Conservation (phyloP, 1,139 yeast genomes). For the Suhomyces bolitotheri region DNA sequence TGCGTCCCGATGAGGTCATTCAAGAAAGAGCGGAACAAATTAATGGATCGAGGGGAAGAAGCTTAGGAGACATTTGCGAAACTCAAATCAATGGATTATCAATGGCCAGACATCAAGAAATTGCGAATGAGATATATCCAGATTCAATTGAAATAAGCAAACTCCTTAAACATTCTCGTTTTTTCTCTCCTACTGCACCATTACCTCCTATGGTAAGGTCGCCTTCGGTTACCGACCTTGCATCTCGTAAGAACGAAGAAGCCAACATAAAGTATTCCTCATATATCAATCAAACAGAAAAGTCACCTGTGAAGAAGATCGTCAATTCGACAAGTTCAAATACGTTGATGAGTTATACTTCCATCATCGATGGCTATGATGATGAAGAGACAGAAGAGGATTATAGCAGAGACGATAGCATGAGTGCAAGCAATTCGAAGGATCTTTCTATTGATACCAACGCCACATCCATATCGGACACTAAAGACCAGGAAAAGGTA, state of each 20-base stretch:
- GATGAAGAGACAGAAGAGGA: slow-evolving; percentile 12
- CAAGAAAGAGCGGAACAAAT: background rate
- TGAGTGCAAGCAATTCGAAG: slow-evolving; percentile 3
- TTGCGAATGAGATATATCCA: slow-evolving; percentile 25
- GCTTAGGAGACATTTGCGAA: slow-evolving; percentile 1
- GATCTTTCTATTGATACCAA: slow-evolving; percentile 11
- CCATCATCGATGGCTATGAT: slow-evolving; percentile 21
- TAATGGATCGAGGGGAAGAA: background rate
- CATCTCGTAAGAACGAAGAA: slow-evolving; percentile 10
- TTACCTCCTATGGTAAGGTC: slow-evolving; percentile 23
- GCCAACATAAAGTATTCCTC: slow-evolving; percentile 15
- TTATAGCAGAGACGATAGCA: slow-evolving; percentile 5
- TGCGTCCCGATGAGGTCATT: slow-evolving; percentile 4
- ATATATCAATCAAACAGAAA: slow-evolving; percentile 14
- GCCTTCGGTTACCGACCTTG: slow-evolving; percentile 1
- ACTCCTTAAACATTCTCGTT: slow-evolving; percentile 15
- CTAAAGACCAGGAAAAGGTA: background rate
- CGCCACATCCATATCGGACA: slow-evolving; percentile 9
- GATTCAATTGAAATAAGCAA: slow-evolving; percentile 26
- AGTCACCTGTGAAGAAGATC: slow-evolving; percentile 8
- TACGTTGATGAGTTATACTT: slow-evolving; percentile 18
- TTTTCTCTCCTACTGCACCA: slow-evolving; percentile 32
- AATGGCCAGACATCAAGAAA: slow-evolving; percentile 15
- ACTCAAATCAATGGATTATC: slow-evolving; percentile 4
- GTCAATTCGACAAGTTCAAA: slow-evolving; percentile 15